A percentile compares a stretch with the other conserved stretches of the same genome.
Conservation (phyloP, 331 rosid genomes). For the Malus hybrid region DNA sequence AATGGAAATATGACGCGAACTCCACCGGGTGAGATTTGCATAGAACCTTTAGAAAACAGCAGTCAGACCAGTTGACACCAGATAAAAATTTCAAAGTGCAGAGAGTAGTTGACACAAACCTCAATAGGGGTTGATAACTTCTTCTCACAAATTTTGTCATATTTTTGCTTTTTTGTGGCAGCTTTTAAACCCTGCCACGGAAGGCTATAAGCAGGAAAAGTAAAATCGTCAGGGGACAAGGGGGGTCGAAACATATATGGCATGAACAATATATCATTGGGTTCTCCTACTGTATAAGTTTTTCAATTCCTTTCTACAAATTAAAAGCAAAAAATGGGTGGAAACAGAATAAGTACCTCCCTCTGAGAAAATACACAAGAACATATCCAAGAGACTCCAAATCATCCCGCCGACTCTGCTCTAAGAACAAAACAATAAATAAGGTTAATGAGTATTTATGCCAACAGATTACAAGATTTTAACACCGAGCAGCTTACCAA, state of each 20-base stretch:
- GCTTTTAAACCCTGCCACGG: slow-evolving; percentile 99
- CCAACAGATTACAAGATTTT: not conserved
- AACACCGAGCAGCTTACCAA: slow-evolving; percentile 50
- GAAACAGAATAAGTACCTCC: slow-evolving; percentile 50
- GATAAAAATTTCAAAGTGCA: slow-evolving; percentile 1
- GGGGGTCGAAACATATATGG: not conserved
- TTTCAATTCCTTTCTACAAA: not conserved
- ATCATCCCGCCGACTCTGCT: slow-evolving; percentile 98
- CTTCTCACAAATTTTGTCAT: slow-evolving; percentile 95
- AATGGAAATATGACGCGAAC: slow-evolving; percentile 94
- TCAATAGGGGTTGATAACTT: slow-evolving; percentile 95
- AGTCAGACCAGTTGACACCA: slow-evolving; percentile 21
- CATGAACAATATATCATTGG: not conserved
- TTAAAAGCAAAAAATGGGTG: not conserved
- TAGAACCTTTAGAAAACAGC: slow-evolving; percentile 47
- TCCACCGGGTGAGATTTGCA: slow-evolving; percentile 94
- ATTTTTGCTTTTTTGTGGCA: slow-evolving; percentile 92
- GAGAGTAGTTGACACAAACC: slow-evolving; percentile 31
- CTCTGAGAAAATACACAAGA: slow-evolving; percentile 86
- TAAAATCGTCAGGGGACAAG: not conserved
- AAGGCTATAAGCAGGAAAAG: slow-evolving; percentile 49
- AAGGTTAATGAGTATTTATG: not conserved
- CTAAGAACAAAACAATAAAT: slow-evolving; percentile 34
- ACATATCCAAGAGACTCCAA: slow-evolving; percentile 96
- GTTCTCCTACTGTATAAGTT: not conserved